Evolutionary conservation across 805 yeast species (phyloP).

Genomic region (Starmera pachycereana): DNA sequence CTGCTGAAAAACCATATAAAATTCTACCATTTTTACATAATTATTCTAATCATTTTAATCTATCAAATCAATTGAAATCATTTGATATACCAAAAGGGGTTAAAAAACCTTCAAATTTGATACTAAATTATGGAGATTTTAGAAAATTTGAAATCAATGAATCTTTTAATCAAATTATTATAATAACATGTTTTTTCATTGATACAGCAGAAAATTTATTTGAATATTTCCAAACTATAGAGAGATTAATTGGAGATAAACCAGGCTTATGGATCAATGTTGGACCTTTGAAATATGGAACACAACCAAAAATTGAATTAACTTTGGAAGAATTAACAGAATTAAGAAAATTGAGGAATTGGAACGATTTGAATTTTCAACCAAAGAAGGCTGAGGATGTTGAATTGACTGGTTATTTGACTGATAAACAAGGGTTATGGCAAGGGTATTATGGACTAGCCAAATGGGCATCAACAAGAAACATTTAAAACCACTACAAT

Average conservation of each 20-base stretch:
- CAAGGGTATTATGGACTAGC: constrained; percentile 67
- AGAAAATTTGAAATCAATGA: constrained; percentile 31
- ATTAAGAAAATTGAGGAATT: constrained; percentile 51
- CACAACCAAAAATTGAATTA: constrained; percentile 68
- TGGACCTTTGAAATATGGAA: constrained; percentile 91
- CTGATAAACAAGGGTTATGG: constrained; percentile 59
- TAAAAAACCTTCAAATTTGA: constrained; percentile 36
- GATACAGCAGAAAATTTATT: constrained; percentile 89
- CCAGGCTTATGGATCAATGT: constrained; percentile 76
- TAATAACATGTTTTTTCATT: constrained; percentile 67
- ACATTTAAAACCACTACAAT: background rate
- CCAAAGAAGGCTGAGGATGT: constrained; percentile 21
- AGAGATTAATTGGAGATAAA: constrained; percentile 29
- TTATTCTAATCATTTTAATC: constrained; percentile 51
- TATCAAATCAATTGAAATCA: constrained; percentile 40
- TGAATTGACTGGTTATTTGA: constrained; percentile 48
- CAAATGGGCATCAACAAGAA: constrained; percentile 34
- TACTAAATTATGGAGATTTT: constrained; percentile 53
- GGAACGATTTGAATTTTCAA: constrained; percentile 35
- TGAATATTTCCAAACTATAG: constrained; percentile 61
- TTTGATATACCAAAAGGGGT: constrained; percentile 21
- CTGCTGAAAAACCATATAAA: constrained; percentile 6
- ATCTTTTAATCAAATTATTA: constrained; percentile 33
- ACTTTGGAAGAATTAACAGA: constrained; percentile 55
- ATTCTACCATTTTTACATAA: constrained; percentile 50